phyloP scores from a whole-genome alignment of 2,329 filamentous ascomycete species.

The Pseudocercospora eumusae region DNA sequence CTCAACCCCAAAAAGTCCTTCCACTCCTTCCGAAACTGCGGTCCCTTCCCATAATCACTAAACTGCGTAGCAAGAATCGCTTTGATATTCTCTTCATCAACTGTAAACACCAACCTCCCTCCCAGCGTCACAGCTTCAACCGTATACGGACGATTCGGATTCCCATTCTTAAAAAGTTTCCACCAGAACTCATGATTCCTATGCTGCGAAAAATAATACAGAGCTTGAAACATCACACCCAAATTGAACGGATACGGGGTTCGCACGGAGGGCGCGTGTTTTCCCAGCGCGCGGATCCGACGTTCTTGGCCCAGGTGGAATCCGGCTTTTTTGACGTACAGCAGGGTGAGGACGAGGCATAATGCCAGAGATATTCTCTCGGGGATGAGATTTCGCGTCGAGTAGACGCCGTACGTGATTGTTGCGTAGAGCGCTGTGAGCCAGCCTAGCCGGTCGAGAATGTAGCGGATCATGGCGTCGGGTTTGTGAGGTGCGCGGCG shows the following conservation, averaged over 20 bases:
- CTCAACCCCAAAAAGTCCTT: constrained; percentile 72
- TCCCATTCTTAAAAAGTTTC: constrained; percentile 48
- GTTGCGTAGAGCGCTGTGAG: constrained; percentile 22
- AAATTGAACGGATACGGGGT: constrained; percentile 55
- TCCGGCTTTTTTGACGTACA: constrained; percentile 26
- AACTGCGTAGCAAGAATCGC: constrained; percentile 88
- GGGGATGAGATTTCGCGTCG: not conserved
- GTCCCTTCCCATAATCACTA: constrained; percentile 78
- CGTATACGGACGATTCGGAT: constrained; percentile 54
- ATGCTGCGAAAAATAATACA: constrained; percentile 53
- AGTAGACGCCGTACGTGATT: constrained; percentile 14
- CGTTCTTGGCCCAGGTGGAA: constrained; percentile 37
- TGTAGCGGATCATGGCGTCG: constrained; percentile 7
- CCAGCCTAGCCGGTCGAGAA: constrained; percentile 20
- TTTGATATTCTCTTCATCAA: constrained; percentile 87
- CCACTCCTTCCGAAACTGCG: constrained; percentile 73
- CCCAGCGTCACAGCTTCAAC: constrained; percentile 60
- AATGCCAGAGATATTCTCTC: not conserved
- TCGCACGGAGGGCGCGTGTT: constrained; percentile 46
- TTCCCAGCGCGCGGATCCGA: constrained; percentile 46
- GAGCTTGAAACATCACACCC: constrained; percentile 62
- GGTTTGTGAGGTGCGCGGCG: constrained; percentile 5
- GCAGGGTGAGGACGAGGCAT: not conserved
- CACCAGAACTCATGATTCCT: constrained; percentile 65
- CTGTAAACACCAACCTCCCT: constrained; percentile 69